Evolutionary conservation across 768 basidiomycete species (phyloP).

Genomic region (Cystofilobasidium capitatum): DNA sequence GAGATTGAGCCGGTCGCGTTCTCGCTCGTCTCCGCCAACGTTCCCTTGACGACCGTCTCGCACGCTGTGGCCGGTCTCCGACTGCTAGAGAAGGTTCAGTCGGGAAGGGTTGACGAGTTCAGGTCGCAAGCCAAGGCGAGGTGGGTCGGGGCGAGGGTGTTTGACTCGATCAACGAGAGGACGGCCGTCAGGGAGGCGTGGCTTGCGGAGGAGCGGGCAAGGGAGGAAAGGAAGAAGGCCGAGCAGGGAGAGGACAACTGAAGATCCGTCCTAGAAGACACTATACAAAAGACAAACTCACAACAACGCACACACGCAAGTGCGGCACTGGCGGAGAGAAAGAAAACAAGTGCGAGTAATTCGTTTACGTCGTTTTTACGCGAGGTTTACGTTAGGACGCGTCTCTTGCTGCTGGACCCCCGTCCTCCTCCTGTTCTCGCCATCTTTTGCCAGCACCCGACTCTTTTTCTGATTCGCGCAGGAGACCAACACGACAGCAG

Average conservation of each 20-base stretch:
- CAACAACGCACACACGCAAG: too few relatives aligned
- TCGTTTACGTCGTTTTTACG: too few relatives aligned
- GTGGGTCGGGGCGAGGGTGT: constrained; percentile 58
- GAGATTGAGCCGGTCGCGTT: constrained; percentile 59
- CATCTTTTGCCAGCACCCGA: too few relatives aligned
- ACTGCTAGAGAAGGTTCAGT: constrained; percentile 49
- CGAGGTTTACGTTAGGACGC: too few relatives aligned
- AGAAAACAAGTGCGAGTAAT: too few relatives aligned
- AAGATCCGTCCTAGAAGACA: too few relatives aligned
- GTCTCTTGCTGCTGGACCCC: too few relatives aligned
- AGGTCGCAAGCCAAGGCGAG: constrained; percentile 47
- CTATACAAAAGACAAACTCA: too few relatives aligned
- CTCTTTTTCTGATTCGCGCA: too few relatives aligned
- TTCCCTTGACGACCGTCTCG: constrained; percentile 36
- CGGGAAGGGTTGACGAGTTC: constrained; percentile 55
- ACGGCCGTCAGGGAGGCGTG: neutral
- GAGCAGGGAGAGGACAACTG: neutral
- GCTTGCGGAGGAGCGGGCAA: constrained; percentile 1
- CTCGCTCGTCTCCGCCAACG: constrained; percentile 44
- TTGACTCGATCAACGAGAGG: constrained; percentile 50
- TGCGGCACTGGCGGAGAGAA: too few relatives aligned
- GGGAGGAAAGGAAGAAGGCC: neutral
- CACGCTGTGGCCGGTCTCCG: constrained; percentile 35
- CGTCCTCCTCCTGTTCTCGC: too few relatives aligned
- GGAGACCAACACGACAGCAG: too few relatives aligned